Percentiles rank a stretch among this genome's conserved stretches.
Conservation (phyloP, 768 basidiomycete species). For the Daedaleopsis sinensis region DNA sequence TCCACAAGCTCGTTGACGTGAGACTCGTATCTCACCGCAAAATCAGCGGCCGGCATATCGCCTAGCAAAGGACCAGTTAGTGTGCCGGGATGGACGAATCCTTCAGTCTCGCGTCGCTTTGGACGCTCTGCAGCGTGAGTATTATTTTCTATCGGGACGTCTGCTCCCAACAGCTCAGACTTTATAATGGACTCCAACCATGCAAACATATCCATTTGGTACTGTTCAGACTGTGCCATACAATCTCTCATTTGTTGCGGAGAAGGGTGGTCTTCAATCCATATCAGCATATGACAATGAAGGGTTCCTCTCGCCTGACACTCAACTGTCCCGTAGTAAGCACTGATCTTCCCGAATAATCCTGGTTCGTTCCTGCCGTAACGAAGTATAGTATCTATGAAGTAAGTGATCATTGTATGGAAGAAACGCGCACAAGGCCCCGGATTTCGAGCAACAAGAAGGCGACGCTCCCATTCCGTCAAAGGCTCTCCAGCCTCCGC, state of each 20-base stretch:
- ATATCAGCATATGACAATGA: constrained; percentile 37
- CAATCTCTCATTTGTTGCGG: constrained; percentile 23
- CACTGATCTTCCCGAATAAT: constrained; percentile 19
- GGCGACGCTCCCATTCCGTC: not conserved
- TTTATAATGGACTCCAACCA: not conserved
- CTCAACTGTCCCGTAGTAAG: constrained; percentile 32
- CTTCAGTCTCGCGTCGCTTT: not conserved
- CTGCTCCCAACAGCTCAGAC: not conserved
- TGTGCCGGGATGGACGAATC: not conserved
- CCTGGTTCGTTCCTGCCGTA: not conserved
- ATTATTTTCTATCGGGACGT: too few relatives aligned
- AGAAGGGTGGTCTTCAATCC: constrained; percentile 28
- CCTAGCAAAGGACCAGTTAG: too few relatives aligned
- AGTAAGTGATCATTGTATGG: not conserved
- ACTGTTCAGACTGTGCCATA: constrained; percentile 1
- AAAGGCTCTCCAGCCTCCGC: not conserved
- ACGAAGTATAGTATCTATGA: not conserved
- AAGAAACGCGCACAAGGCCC: not conserved
- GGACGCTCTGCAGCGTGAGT: not conserved
- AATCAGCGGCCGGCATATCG: too few relatives aligned
- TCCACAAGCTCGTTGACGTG: constrained; percentile 39
- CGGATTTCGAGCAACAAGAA: not conserved
- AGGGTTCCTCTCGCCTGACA: constrained; percentile 32
- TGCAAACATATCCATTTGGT: not conserved
- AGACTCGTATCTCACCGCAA: constrained; percentile 26